These are phyloP conservation scores for Penicillium sp. DNA, from an alignment of 2,329 filamentous ascomycete genomes.

Conservation along the genomic window DNA sequence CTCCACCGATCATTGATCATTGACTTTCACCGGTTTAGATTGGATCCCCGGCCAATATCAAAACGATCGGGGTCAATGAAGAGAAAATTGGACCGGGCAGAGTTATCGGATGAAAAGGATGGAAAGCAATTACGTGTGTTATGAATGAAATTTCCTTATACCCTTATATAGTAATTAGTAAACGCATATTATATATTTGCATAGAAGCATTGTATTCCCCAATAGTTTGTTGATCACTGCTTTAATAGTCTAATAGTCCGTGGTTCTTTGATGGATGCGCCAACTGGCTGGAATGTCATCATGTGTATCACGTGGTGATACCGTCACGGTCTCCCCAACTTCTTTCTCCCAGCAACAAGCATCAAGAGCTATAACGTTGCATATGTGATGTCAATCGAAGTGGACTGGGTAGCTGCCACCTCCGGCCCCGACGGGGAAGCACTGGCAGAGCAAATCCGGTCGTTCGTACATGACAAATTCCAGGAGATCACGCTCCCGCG, in stretches of 20 bases:
- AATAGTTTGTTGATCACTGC: background rate
- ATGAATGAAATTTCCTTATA: background rate
- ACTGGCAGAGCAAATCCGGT: slow-evolving; percentile 80
- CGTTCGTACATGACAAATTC: slow-evolving; percentile 94
- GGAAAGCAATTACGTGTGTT: background rate
- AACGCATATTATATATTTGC: too few species aligned
- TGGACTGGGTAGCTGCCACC: slow-evolving; percentile 93
- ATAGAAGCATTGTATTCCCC: background rate
- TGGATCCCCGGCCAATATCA: background rate
- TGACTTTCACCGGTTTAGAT: background rate
- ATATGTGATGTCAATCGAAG: slow-evolving; percentile 84
- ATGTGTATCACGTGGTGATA: slow-evolving; percentile 7
- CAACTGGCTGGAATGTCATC: background rate
- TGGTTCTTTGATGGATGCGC: background rate
- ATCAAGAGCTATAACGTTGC: slow-evolving; percentile 10
- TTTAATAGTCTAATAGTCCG: background rate
- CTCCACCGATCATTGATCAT: background rate
- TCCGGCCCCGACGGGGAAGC: slow-evolving; percentile 81
- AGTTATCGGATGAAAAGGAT: background rate
- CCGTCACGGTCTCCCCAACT: slow-evolving; percentile 8
- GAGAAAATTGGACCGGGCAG: background rate
- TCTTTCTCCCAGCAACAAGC: slow-evolving; percentile 3
- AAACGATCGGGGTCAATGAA: background rate
- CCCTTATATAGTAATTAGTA: background rate
- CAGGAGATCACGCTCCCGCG: slow-evolving; percentile 86